phyloP scores from a whole-genome alignment of 129 eudicot genomes.

The Kitagawia praeruptora region DNA sequence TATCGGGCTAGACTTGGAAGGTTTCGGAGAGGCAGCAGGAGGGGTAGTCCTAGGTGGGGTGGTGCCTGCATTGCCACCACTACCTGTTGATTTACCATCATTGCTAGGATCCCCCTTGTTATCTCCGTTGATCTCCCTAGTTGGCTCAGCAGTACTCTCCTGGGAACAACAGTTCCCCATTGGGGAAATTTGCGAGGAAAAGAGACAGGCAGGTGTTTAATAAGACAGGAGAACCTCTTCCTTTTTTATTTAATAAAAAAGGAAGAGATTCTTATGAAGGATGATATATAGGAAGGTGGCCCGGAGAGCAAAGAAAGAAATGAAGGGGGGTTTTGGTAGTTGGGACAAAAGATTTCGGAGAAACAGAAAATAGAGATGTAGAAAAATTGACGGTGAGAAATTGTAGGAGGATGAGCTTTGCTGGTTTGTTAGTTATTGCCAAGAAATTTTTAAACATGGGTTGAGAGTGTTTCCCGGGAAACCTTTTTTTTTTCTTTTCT shows the following conservation, averaged over 20 bases:
- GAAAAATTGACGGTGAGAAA: constrained; percentile 34
- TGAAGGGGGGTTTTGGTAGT: constrained; percentile 26
- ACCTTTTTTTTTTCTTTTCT: background rate
- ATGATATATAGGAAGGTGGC: constrained; percentile 7
- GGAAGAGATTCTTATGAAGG: background rate
- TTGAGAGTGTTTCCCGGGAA: constrained; percentile 15
- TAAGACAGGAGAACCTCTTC: background rate
- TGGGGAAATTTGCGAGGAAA: constrained; percentile 6
- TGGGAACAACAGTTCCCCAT: constrained; percentile 86
- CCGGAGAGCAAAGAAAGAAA: constrained; percentile 20
- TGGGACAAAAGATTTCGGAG: constrained; percentile 13
- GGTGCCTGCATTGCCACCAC: constrained; percentile 10
- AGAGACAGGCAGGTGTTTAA: background rate
- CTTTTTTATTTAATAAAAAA: background rate
- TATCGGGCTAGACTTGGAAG: constrained; percentile 28
- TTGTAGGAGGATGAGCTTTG: constrained; percentile 36
- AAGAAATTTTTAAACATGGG: background rate
- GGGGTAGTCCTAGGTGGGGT: constrained; percentile 23
- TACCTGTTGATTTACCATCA: constrained; percentile 14
- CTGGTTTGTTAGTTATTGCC: background rate
- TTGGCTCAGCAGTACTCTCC: constrained; percentile 7
- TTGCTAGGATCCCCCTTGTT: constrained; percentile 14
- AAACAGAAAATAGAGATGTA: constrained; percentile 12
- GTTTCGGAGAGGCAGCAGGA: constrained; percentile 30
- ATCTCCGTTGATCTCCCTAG: constrained; percentile 11